phyloP scores from a whole-genome alignment of 441 rosid genomes.

The Gossypium armourianum region DNA sequence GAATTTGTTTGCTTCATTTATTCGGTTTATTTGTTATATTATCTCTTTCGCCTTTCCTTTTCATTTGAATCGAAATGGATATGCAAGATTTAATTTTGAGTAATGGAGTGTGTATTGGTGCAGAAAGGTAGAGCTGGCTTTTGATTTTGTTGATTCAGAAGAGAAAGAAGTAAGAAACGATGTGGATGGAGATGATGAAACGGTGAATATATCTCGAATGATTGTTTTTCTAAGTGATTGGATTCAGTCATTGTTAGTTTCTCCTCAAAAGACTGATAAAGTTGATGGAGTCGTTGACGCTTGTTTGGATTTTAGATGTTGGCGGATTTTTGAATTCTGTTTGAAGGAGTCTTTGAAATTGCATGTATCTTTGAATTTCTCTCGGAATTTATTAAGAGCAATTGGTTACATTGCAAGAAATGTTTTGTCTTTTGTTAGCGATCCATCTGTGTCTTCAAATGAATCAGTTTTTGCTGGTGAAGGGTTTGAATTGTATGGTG shows the following conservation, averaged over 20 bases:
- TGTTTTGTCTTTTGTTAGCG: constrained; percentile 28
- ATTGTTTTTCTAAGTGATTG: constrained; percentile 60
- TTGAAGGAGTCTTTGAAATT: constrained; percentile 47
- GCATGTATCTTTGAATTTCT: constrained; percentile 45
- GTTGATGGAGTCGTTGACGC: constrained; percentile 24
- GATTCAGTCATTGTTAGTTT: constrained; percentile 56
- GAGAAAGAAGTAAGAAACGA: constrained; percentile 23
- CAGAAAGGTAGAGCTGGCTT: constrained; percentile 74
- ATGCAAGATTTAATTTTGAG: constrained; percentile 4
- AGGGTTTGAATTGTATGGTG: constrained; percentile 38
- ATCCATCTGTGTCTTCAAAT: constrained; percentile 17
- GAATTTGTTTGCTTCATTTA: not conserved
- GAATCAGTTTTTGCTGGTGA: constrained; percentile 27
- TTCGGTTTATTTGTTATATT: not conserved
- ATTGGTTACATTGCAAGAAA: constrained; percentile 34
- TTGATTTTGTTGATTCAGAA: constrained; percentile 33
- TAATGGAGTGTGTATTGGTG: constrained; percentile 18
- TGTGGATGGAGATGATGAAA: constrained; percentile 39
- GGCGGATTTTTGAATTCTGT: constrained; percentile 67
- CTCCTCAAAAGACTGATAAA: constrained; percentile 34
- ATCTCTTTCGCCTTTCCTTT: not conserved
- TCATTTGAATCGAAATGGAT: not conserved
- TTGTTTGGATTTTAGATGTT: constrained; percentile 63
- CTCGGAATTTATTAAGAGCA: constrained; percentile 48
- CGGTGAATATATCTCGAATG: constrained; percentile 46